Percentiles rank a stretch among this genome's conserved stretches.
phyloP scores from a whole-genome alignment of 108 stramenopile species.

The Aurantiochytrium sp. region DNA sequence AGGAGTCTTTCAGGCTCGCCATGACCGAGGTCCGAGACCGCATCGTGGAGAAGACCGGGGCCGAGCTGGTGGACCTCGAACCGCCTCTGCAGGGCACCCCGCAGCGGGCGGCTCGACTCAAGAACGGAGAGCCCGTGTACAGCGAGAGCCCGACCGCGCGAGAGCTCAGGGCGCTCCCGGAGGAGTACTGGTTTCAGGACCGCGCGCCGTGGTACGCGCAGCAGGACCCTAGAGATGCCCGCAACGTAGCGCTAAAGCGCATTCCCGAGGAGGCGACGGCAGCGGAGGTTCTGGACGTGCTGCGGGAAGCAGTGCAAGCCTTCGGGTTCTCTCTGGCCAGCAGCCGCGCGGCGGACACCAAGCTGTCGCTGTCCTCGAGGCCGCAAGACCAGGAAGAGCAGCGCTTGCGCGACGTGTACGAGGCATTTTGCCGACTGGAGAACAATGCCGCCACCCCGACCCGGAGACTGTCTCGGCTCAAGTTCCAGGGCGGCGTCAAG shows the following conservation, averaged over 20 bases:
- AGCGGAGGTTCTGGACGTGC: background rate
- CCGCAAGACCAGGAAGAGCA: background rate
- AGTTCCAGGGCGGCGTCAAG: background rate
- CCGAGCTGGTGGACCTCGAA: background rate
- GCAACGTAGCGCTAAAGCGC: background rate
- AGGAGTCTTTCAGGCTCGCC: background rate
- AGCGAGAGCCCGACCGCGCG: background rate
- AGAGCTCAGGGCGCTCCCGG: background rate
- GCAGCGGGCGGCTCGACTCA: no score
- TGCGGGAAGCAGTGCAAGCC: background rate
- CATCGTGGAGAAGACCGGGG: background rate
- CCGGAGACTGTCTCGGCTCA: background rate
- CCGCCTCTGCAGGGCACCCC: no score
- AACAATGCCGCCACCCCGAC: background rate
- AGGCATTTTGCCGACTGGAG: background rate
- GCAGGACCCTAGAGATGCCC: no score
- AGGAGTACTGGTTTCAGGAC: slow-evolving; percentile 21
- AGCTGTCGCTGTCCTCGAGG: background rate
- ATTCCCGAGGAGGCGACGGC: background rate
- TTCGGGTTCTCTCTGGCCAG: background rate
- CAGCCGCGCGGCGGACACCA: background rate
- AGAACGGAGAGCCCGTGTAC: background rate
- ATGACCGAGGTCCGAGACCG: background rate
- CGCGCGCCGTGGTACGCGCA: background rate
- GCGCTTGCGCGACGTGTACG: background rate